Evolutionary conservation across 108 stramenopile species (phyloP).

Genomic region (Skeletonema tropicum): DNA sequence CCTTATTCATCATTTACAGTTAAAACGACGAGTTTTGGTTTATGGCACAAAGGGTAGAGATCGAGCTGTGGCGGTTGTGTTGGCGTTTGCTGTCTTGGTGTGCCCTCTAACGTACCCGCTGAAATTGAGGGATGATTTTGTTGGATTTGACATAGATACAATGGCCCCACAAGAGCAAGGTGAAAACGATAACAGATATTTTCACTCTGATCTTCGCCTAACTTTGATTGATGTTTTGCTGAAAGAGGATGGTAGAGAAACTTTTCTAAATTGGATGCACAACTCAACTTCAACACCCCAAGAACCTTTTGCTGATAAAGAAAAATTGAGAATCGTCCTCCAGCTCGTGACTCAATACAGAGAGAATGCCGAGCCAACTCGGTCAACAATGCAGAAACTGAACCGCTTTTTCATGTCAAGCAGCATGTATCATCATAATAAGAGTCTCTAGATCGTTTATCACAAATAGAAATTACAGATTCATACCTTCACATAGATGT

Average conservation of each 20-base stretch:
- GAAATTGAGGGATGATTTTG: conserved; percentile 11
- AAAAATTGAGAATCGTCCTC: conserved; percentile 58
- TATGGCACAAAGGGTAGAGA: conserved; percentile 86
- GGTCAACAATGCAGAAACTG: conserved; percentile 78
- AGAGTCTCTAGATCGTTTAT: background rate
- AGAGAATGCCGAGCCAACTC: conserved; percentile 64
- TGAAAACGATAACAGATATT: conserved; percentile 2
- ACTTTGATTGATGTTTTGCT: conserved; percentile 25
- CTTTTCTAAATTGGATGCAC: conserved; percentile 54
- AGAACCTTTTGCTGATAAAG: conserved; percentile 56
- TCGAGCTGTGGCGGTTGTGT: conserved; percentile 74
- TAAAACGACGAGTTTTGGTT: conserved; percentile 55
- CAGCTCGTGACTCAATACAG: conserved; percentile 69
- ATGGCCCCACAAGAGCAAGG: background rate
- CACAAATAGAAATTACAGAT: background rate
- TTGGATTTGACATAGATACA: background rate
- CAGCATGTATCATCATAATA: background rate
- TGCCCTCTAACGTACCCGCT: conserved; percentile 41
- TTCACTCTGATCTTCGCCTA: conserved; percentile 41
- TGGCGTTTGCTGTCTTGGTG: conserved; percentile 50
- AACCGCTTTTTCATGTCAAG: conserved; percentile 72
- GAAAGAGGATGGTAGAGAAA: conserved; percentile 41
- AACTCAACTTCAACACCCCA: background rate
- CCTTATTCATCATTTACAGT: conserved; percentile 47
- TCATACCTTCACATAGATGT: background rate